phyloP scores from a whole-genome alignment of 2,329 filamentous ascomycete species.

The Lojkania enalia region DNA sequence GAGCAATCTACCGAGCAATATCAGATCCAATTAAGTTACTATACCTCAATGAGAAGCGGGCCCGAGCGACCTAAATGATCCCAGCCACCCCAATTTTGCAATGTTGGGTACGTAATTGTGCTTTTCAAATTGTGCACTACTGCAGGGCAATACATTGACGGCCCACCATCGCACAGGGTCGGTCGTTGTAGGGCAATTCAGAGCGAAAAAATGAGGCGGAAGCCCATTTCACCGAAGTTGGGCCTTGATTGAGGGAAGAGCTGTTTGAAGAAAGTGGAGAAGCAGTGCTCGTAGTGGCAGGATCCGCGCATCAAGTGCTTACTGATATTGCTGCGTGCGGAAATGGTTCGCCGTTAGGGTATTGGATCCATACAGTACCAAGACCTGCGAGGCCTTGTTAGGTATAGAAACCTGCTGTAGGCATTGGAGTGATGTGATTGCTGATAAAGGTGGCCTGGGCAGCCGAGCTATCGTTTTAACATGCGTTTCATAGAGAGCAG shows the following conservation, averaged over 20 bases:
- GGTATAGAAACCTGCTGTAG: neutral
- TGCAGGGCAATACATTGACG: neutral
- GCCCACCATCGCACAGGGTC: too few relatives aligned
- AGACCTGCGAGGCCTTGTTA: too few relatives aligned
- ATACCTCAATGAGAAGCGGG: slow-evolving; percentile 19
- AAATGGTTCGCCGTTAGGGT: too few relatives aligned
- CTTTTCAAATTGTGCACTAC: slow-evolving; percentile 14
- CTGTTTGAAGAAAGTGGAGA: slow-evolving; percentile 1
- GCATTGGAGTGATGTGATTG: neutral
- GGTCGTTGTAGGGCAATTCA: neutral
- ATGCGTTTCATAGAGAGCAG: slow-evolving; percentile 10
- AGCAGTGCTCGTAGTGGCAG: neutral
- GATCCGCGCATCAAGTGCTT: neutral
- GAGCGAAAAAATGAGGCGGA: slow-evolving; percentile 14
- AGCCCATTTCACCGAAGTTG: neutral
- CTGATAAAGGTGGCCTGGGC: neutral
- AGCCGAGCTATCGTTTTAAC: neutral
- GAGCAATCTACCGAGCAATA: slow-evolving; percentile 13
- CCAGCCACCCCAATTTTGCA: neutral
- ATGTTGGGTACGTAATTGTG: slow-evolving; percentile 13
- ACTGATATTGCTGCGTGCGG: neutral
- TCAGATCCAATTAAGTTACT: slow-evolving; percentile 19
- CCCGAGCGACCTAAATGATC: too few relatives aligned
- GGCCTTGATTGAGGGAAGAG: neutral
- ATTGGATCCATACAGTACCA: too few relatives aligned